Evolutionary conservation across 306 rosid genomes (phyloP), one percentile per base, ranked within the genome.

Genomic region (Abrus pulchellus): DNA sequence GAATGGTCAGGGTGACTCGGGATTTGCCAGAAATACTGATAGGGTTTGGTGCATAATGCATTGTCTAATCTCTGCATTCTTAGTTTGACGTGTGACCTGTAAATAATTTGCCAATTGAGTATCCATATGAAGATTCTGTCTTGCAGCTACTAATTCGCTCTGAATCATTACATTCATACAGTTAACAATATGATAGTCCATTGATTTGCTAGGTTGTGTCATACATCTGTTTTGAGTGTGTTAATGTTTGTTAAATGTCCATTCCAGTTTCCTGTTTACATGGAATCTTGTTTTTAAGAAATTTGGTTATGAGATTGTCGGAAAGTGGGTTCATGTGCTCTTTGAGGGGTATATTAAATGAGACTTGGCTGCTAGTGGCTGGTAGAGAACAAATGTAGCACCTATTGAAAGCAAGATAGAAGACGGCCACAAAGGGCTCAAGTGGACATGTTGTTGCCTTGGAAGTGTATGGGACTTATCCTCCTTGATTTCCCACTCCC

Each of bases 231-330:
- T 57, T 74, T 33, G 33, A 64, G 68, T 55, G 64, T 55, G 47
- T 10, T 28, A 34, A 61, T 74, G 48, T 74, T 71, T 82, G 72
- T 48, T 50, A 54, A 28, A 29, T 82, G 66, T 11, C 56, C 30
- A 9, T 20, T 74, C 20, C 27, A 34, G 75, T 81, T 47, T 74
- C 53, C 29, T 5, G 13, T 32, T 63, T 65, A 43, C 10, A 2
- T 28, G 77, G 64, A 79, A 68, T 20, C 52, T n/a, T 14, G 3
- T 53, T 66, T 40, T 12, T 68, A 48, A 13, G 45, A 54, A 53
- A 70, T 66, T 30, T 54, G 53, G 65, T 57, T 11, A 11, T 41
- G 71, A 34, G 47, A 62, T 60, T 80, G 60, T 71, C 53, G 69
- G 28, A 77, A 69, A 27, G 27, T 36, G 83, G 71, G 43, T 70